phyloP scores from a whole-genome alignment of 2,329 filamentous ascomycete species.

The Diaporthe batatas region DNA sequence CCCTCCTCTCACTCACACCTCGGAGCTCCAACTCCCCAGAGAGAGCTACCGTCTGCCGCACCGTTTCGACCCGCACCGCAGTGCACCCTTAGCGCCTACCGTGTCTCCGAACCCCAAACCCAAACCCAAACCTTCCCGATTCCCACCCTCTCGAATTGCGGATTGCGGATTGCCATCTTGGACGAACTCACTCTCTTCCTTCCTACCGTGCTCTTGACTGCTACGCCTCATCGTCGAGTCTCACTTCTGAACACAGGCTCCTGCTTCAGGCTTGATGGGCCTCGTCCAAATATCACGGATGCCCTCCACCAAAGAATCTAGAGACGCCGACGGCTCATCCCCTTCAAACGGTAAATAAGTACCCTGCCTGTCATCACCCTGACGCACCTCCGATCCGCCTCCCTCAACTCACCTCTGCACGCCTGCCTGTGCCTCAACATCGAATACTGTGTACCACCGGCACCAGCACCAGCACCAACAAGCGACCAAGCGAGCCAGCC shows the following conservation, averaged over 20 bases:
- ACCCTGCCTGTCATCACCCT: slow-evolving; percentile 22
- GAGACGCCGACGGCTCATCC: slow-evolving; percentile 42
- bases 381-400: slow-evolving; percentile 25
- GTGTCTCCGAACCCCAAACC: slow-evolving; percentile 6
- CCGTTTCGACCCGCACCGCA: not conserved
- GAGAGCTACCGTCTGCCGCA: not conserved
- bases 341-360: slow-evolving; percentile 43
- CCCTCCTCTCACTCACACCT: not conserved
- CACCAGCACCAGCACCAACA: not conserved
- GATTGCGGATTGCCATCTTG: slow-evolving; percentile 30
- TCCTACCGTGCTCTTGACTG: not conserved
- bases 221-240: slow-evolving; percentile 2
- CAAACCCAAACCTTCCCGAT: slow-evolving; percentile 16
- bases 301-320: slow-evolving; percentile 39
- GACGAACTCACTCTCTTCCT: slow-evolving; percentile 7
- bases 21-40: not conserved
- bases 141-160: slow-evolving; percentile 17
- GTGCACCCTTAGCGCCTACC: slow-evolving; percentile 5
- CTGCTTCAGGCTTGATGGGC: slow-evolving; percentile 17
- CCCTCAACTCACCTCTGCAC: slow-evolving; percentile 27
- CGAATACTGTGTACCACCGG: slow-evolving; percentile 11
- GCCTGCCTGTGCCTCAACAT: slow-evolving; percentile 6
- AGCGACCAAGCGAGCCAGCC: not conserved
- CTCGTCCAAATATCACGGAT: slow-evolving; percentile 37
- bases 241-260: not conserved